These are phyloP conservation scores for Metarhizium album DNA, from an alignment of 2,329 filamentous ascomycete species.

Conservation along the genomic window DNA sequence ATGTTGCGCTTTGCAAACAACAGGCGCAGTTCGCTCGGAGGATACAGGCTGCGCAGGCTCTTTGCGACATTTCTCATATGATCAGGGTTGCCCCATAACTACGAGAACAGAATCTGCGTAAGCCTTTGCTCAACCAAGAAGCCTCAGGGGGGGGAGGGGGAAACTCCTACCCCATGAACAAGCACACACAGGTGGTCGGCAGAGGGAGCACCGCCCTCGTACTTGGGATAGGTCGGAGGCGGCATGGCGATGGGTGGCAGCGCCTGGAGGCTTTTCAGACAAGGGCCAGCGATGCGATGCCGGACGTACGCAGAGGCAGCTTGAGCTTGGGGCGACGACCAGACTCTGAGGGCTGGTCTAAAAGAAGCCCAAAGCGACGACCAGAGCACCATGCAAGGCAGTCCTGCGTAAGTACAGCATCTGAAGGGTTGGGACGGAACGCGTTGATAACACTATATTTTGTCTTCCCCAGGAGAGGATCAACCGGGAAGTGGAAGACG, in stretches of 20 bases:
- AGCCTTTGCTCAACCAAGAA: neutral
- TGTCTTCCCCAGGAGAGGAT: no score
- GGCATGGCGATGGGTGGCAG: conserved; percentile 6
- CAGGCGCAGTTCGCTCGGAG: conserved; percentile 55
- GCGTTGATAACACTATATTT: neutral
- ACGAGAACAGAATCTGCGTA: conserved; percentile 2
- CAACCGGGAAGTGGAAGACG: no score
- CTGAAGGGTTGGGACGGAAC: neutral
- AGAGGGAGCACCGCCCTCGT: conserved; percentile 38
- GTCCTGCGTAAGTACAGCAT: conserved; percentile 3
- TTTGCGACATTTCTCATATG: conserved; percentile 62
- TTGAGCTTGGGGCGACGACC: neutral
- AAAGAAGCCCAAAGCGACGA: conserved; percentile 6
- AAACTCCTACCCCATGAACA: conserved; percentile 63
- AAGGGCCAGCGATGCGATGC: conserved; percentile 6
- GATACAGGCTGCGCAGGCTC: conserved; percentile 48
- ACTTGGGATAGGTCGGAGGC: conserved; percentile 13
- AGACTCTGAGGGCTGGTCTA: conserved; percentile 6
- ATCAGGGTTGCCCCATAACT: conserved; percentile 70
- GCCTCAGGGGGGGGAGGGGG: conserved; percentile 7
- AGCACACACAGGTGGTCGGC: conserved; percentile 67
- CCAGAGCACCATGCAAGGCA: conserved; percentile 9
- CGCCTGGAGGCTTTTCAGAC: neutral
- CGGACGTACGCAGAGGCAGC: conserved; percentile 17
- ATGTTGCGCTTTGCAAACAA: conserved; percentile 63